These are phyloP conservation scores for Lasiodiplodia citricola DNA, from an alignment of 2,329 filamentous ascomycete species.

Conservation along the genomic window DNA sequence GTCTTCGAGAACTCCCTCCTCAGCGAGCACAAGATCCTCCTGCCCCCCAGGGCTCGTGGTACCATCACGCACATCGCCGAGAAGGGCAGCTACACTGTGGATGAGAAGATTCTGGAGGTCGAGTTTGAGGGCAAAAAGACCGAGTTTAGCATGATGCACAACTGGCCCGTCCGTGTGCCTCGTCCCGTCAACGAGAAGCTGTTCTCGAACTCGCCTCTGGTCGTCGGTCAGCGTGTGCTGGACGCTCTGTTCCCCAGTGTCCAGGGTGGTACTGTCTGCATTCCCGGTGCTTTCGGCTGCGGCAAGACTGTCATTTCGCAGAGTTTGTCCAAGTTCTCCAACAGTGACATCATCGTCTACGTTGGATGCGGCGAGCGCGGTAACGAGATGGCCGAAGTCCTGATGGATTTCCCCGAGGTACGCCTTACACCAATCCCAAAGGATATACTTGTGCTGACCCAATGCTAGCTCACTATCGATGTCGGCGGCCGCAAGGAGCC, in stretches of 20 bases:
- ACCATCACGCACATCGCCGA: slow-evolving; percentile 89
- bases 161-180: slow-evolving; percentile 96
- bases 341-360: slow-evolving; percentile 98
- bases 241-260: slow-evolving; percentile 96
- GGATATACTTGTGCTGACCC: slow-evolving; percentile 30
- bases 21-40: slow-evolving; percentile 88
- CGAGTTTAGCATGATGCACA: slow-evolving; percentile 97
- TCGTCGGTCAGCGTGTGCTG: slow-evolving; percentile 95
- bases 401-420: slow-evolving; percentile 98
- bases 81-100: slow-evolving; percentile 92
- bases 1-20: slow-evolving; percentile 97
- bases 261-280: slow-evolving; percentile 95
- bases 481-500: slow-evolving; percentile 94
- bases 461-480: slow-evolving; percentile 78
- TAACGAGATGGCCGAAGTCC: slow-evolving; percentile 99
- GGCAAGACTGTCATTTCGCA: slow-evolving; percentile 99
- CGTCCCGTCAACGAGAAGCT: slow-evolving; percentile 92
- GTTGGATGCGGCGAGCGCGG: slow-evolving; percentile 91
- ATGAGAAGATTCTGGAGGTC: slow-evolving; percentile 90
- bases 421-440: slow-evolving; percentile 19
- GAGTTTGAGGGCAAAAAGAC: slow-evolving; percentile 97
- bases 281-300: slow-evolving; percentile 97
- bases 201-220: slow-evolving; percentile 85
- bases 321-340: slow-evolving; percentile 99
- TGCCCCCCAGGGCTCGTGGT: slow-evolving; percentile 87